Base-by-base conservation (phyloP, 257 asterid genomes). In the Solanum pennellii region DNA sequence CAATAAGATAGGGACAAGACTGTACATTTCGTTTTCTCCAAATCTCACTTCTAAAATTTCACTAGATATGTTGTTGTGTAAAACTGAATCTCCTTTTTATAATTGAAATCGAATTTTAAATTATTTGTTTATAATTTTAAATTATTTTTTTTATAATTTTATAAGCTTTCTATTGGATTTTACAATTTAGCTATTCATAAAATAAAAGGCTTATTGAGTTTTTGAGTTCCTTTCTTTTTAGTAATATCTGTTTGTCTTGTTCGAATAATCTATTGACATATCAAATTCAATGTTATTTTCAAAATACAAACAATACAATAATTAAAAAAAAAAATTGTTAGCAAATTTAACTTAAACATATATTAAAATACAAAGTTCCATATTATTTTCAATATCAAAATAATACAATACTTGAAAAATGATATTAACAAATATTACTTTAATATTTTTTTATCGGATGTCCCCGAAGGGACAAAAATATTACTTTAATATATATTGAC, bases 391-490 rank as follows among this genome's bases (percentile, higher is more conserved):
- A n/a, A 65, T 4, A 5, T n/a, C 9, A 25, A 65, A 65, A n/a
- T 5, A 65, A 65, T n/a, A 65, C 33, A 9, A 65, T 65, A 65
- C 16, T 62, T n/a, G 7, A 62, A 62, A n/a, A 62, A 62, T 65
- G 7, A n/a, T 65, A 65, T 6, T n/a, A n/a, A 25, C 33, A 65
- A n/a, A 65, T n/a, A n/a, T 65, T 65, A 65, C 9, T 11, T 11
- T n/a, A n/a, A 65, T 5, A 60, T 60, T 33, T 33, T 90, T 90
- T 88, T 90, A 90, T 90, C 90, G 89, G 89, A 89, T 90, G 90
- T 91, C 89, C 89, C 88, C 91, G 69, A 89, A 91, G 91, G 91
- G 89, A 90, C 90, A 13, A 80, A 12, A 33, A 33, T 33, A 33
- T 33, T 33, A 33, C 9, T 11, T 11, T n/a, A n/a, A 65, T 5